Evolutionary conservation across 768 basidiomycete species (phyloP).

Genomic region (Termitomyces sp.): DNA sequence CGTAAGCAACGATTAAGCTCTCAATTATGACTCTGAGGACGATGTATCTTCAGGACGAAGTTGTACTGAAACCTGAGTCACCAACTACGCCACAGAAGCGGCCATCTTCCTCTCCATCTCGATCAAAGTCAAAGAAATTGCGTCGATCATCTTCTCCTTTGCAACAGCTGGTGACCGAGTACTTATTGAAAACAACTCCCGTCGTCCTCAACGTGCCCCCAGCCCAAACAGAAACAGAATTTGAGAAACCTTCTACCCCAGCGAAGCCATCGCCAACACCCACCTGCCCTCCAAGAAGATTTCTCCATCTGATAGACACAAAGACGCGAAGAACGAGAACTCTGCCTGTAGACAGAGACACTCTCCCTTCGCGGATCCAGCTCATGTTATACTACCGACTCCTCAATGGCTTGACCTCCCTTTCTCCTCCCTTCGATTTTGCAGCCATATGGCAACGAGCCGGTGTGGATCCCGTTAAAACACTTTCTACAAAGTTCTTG

Average conservation of each 20-base stretch:
- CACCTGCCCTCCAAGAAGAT: conserved; percentile 2
- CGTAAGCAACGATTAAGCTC: conserved; percentile 30
- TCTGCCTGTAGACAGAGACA: conserved; percentile 55
- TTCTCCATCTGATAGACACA: conserved; percentile 53
- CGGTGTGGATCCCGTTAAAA: conserved; percentile 31
- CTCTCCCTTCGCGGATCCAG: conserved; percentile 56
- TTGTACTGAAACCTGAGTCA: conserved; percentile 22
- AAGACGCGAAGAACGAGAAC: conserved; percentile 54
- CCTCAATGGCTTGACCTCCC: conserved; percentile 43
- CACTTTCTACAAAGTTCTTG: conserved; percentile 49
- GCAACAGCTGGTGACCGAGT: conserved; percentile 11
- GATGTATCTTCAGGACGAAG: conserved; percentile 42
- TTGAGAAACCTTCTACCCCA: background rate
- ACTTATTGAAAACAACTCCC: background rate
- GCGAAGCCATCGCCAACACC: conserved; percentile 8
- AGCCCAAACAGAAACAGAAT: background rate
- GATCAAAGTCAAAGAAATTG: conserved; percentile 7
- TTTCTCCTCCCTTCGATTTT: conserved; percentile 45
- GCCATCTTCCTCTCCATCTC: conserved; percentile 4
- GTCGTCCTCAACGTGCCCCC: background rate
- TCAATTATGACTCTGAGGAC: background rate
- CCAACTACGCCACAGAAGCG: conserved; percentile 6
- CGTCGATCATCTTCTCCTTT: conserved; percentile 16
- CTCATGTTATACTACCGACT: conserved; percentile 76
- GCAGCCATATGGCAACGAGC: conserved; percentile 43